Evolutionary conservation across 1,284 basidiomycete species (phyloP), one percentile per base, ranked within the genome.

Genomic region (Cutaneotrichosporon sp.): DNA sequence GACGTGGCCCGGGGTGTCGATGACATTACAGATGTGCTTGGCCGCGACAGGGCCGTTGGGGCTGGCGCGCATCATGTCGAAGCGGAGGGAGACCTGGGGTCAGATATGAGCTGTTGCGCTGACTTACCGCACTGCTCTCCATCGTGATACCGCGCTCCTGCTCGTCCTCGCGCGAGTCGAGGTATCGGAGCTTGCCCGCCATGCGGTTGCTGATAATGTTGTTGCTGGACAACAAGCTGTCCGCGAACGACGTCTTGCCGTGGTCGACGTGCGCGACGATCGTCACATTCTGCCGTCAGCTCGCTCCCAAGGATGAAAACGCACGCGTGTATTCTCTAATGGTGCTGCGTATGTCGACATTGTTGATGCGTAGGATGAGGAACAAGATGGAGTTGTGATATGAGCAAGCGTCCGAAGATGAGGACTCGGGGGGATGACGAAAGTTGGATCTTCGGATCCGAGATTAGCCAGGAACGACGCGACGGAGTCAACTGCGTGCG

Each of bases 101-200:
- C 38, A 51, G 20, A 25, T 46, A 22, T 13, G 42, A n/a, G n/a
- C 36, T 6, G 36, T 6, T 14, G 16, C 14, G 18, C 36, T 59
- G n/a, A 66, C 74, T 66, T 38, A 85, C 91, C 1, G 97, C 94
- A 75, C 92, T 95, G 67, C 90, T 92, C 80, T 99, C 95, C 95
- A 99, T 99, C 0, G 97, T 99, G 67, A 99, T 99, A 1, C 97
- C 97, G 54, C 97, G 83, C 80, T 98, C 89, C 76, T 99, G 95
- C 77, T 99, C 97, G 73, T 99, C 97, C 76, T 97, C 94, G 68
- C 97, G 84, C 62, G 90, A 93, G 78, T 99, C 97, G 53, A 99
- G 83, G 78, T 97, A 99, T 60, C 97, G 85, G 76, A 99, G 87
- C 79, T 97, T 98, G 24, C 97, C 97, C 0, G 95, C 97, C 87